Evolutionary conservation across 768 basidiomycete genomes (phyloP).

Genomic region (Rhodocollybia butyracea): DNA sequence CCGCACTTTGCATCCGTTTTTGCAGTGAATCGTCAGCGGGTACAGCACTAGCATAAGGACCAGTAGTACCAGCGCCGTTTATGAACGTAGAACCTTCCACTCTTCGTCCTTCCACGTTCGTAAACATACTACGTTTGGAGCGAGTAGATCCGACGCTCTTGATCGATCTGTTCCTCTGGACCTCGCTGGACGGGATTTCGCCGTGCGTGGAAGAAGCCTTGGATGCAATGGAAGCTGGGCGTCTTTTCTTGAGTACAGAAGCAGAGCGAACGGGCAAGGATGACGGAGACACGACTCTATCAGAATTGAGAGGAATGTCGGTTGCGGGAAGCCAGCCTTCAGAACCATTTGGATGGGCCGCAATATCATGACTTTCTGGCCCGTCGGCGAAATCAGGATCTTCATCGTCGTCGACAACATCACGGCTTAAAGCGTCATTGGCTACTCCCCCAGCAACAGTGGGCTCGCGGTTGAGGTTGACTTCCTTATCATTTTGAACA

Average conservation of each 20-base stretch:
- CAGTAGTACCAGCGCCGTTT: slow-evolving; percentile 51
- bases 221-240: background rate
- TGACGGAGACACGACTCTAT: background rate
- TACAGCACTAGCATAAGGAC: slow-evolving; percentile 40
- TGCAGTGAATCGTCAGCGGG: slow-evolving; percentile 34
- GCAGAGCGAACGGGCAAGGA: background rate
- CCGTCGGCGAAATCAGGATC: background rate
- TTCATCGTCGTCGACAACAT: background rate
- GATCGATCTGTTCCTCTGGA: background rate
- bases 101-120: slow-evolving; percentile 27
- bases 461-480: background rate
- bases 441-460: background rate
- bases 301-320: background rate
- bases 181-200: background rate
- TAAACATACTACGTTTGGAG: slow-evolving; percentile 32
- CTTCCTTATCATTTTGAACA: background rate
- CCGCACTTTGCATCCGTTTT: slow-evolving; percentile 43
- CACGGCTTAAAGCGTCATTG: background rate
- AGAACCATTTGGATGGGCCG: slow-evolving; percentile 7
- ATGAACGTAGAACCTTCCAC: slow-evolving; percentile 42
- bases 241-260: slow-evolving; percentile 6
- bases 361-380: background rate
- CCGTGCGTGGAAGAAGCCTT: background rate
- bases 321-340: slow-evolving; percentile 10
- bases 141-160: slow-evolving; percentile 15